Evolutionary conservation across 2,329 filamentous ascomycete genomes (phyloP), one percentile per base, ranked within the genome.

Genomic region (Didymella pinodella): DNA sequence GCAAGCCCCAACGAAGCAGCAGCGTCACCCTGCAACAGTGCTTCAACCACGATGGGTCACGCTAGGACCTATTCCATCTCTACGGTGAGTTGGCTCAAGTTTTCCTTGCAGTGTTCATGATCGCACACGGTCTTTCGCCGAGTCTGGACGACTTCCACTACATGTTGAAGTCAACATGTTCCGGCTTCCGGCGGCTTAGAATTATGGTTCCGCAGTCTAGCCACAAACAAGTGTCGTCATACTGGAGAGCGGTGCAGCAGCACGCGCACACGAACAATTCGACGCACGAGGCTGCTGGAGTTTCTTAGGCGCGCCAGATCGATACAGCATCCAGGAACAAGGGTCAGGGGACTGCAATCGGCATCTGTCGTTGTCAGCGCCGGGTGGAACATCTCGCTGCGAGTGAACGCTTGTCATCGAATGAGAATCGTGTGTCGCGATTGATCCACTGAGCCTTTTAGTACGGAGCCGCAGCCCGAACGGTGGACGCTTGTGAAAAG

Each of bases 41-140:
- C 49, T 58, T 49, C 46, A 49, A 36, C 44, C 43, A 55, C 36
- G 8, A 75, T 74, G 70, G 61, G 69, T 48, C 69, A 70, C 41
- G 63, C 70, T 50, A 68, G 74, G 54, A 77, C 72, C 55, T 77
- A 77, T 58, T 75, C 72, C 16, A 76, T 77, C 25, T 75, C 71
- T 7, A 74, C 70, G 57, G 75, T 77, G 66, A 73, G 75, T 73
- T 55, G 45, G 54, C 49, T 59, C 50, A 50, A 43, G 48, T 36
- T 59, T 53, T 65, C 46, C 48, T 43, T 65, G 44, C 48, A 43
- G 14, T 26, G 38, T 63, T 50, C 53, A 49, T 54, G 50, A 53
- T 44, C 31, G 48, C 28, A 41, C 56, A 41, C 53, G 59, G 57
- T 53, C 63, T 50, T 64, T 65, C 53, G 65, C 62, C 65, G 62